Evolutionary conservation across 2,329 filamentous ascomycete species (phyloP).

Genomic region (Talaromyces pinophilus): DNA sequence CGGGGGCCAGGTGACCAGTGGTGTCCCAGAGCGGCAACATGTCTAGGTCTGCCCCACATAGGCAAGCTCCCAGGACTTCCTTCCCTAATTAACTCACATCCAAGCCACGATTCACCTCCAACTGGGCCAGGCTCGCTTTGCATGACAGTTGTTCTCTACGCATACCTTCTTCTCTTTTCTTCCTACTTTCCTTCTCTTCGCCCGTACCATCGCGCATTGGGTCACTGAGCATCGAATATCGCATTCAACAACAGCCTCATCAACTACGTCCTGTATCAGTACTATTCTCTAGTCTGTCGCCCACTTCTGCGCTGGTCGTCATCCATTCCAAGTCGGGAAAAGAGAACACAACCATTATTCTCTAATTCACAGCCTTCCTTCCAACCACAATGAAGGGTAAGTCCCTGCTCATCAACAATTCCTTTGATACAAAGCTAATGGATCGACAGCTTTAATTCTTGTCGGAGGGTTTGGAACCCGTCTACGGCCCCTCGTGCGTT

Average conservation of each 20-base stretch:
- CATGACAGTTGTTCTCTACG: slow-evolving; percentile 10
- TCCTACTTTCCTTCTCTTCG: background rate
- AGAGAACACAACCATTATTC: background rate
- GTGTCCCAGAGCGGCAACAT: slow-evolving; percentile 4
- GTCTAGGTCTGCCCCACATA: slow-evolving; percentile 5
- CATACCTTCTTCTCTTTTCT: background rate
- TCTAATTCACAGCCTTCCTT: background rate
- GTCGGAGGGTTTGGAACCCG: slow-evolving; percentile 98
- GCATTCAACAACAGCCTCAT: background rate
- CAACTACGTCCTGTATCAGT: background rate
- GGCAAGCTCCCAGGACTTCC: slow-evolving; percentile 3
- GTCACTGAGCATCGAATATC: background rate
- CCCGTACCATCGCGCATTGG: slow-evolving; percentile 2
- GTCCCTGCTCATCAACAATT: slow-evolving; percentile 21
- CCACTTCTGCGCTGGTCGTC: slow-evolving; percentile 13
- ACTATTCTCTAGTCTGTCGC: background rate
- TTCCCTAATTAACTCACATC: background rate
- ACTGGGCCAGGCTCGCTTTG: background rate
- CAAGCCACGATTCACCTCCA: slow-evolving; percentile 15
- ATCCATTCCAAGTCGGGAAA: slow-evolving; percentile 3
- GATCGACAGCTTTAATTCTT: slow-evolving; percentile 80
- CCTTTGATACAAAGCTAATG: background rate
- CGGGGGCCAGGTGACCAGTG: slow-evolving; percentile 9
- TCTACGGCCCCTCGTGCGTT: slow-evolving; percentile 85
- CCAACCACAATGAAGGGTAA: slow-evolving; percentile 49